These are phyloP conservation scores for Penicillium mononematosum DNA, from an alignment of 495 filamentous ascomycete species.

Conservation along the genomic window DNA sequence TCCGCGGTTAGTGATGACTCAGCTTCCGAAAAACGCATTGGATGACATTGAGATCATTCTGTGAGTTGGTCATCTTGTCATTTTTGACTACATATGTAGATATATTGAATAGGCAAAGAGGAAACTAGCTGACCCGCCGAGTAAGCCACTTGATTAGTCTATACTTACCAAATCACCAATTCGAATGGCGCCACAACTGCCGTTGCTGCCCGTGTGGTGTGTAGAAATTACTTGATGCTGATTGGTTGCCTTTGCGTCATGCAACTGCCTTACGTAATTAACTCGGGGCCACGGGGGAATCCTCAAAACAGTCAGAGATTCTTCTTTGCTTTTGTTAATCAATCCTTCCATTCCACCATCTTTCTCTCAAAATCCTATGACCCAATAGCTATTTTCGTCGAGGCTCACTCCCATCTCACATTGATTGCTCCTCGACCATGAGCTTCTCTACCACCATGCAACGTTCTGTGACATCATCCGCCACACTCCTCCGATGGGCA, in stretches of 20 bases:
- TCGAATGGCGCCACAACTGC: conserved; percentile 35
- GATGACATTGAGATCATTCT: neutral
- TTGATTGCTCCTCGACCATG: conserved; percentile 33
- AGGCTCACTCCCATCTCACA: conserved; percentile 11
- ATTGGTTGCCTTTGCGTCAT: conserved; percentile 39
- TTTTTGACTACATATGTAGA: neutral
- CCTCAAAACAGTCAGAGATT: conserved; percentile 16
- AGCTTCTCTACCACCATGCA: conserved; percentile 38
- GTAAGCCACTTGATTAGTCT: neutral
- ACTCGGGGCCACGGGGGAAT: conserved; percentile 19
- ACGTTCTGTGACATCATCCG: conserved; percentile 54
- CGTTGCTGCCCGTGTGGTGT: conserved; percentile 13
- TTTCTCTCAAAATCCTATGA: conserved; percentile 17
- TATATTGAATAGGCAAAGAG: neutral
- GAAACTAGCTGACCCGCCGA: neutral
- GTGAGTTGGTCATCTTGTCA: neutral
- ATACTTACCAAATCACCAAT: neutral
- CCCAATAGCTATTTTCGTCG: conserved; percentile 13
- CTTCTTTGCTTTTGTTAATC: conserved; percentile 4
- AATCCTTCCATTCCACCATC: conserved; percentile 2
- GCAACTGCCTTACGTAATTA: conserved; percentile 28
- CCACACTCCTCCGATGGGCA: conserved; percentile 52
- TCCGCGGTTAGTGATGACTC: conserved; percentile 1
- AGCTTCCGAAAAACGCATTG: conserved; percentile 13
- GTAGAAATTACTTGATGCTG: conserved; percentile 44